These are phyloP conservation scores for Phytophthora cactorum DNA, from an alignment of 352 stramenopile species.

Conservation along the genomic window DNA sequence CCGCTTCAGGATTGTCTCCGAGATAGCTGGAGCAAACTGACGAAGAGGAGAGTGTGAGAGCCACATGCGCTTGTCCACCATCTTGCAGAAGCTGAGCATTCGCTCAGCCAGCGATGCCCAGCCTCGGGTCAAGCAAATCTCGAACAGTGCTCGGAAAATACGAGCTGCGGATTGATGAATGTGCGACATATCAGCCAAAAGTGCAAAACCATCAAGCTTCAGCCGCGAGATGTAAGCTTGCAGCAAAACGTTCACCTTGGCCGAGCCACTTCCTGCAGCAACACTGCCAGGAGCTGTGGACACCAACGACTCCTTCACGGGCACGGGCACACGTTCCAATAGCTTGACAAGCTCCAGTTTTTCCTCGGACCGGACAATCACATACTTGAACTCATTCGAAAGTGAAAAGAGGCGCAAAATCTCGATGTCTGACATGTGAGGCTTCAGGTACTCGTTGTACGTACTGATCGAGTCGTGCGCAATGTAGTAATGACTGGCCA, in stretches of 20 bases:
- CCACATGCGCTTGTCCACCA: slow-evolving; percentile 99
- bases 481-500: slow-evolving; percentile 99
- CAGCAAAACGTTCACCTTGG: slow-evolving; percentile 99
- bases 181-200: slow-evolving; percentile 99
- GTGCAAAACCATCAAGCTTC: slow-evolving; percentile 97
- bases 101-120: slow-evolving; percentile 96
- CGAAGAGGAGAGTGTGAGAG: slow-evolving; percentile 96
- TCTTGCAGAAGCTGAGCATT: slow-evolving; percentile 98
- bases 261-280: slow-evolving; percentile 71
- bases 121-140: slow-evolving; percentile 96
- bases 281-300: slow-evolving; percentile 45
- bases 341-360: slow-evolving; percentile 99
- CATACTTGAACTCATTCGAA: slow-evolving; percentile 99
- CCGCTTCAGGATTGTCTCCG: slow-evolving; percentile 96
- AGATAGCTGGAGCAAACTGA: slow-evolving; percentile 95
- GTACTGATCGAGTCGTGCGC: slow-evolving; percentile 97
- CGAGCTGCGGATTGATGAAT: slow-evolving; percentile 98
- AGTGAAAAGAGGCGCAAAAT: slow-evolving; percentile 98
- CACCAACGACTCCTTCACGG: slow-evolving; percentile 96
- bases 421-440: slow-evolving; percentile 99
- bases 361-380: slow-evolving; percentile 98
- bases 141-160: slow-evolving; percentile 99
- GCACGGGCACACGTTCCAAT: slow-evolving; percentile 97
- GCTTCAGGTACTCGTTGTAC: slow-evolving; percentile 99
- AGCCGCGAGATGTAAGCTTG: slow-evolving; percentile 99